Base-by-base conservation (phyloP, 176 grass and related monocot genomes). In the Chrysopogon serrulatus region DNA sequence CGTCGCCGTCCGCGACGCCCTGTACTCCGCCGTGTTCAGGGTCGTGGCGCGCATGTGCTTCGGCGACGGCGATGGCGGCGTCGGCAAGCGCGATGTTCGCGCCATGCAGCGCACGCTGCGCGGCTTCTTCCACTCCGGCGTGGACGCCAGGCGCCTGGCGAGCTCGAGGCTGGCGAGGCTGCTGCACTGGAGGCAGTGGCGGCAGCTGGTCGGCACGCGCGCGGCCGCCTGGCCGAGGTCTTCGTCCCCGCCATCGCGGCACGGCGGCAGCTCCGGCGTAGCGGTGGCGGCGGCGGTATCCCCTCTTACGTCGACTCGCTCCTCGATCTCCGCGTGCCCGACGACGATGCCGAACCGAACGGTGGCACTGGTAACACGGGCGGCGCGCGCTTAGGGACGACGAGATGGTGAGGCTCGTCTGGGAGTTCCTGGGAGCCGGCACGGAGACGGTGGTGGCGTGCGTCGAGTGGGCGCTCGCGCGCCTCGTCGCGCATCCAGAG, bases 181-280 rank as follows among this genome's bases (percentile, higher is more conserved):
- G 1, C 0, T n/a, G 19, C 51, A 27, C 5, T 39, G 74, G 74
- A 16, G 10, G 14, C 32, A 8, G 33, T 57, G 73, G 49, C 32
- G 47, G 0, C 2, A 23, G 3, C 24, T 44, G 0, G 18, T 19
- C 9, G 15, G 4, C 16, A 8, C 40, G 16, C 11, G n/a, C n/a
- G 8, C 6, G 9, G 6, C 11, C 10, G 45, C 35, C 68, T 31
- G 0, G 6, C 9, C 6, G 36, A 54, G 17, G 4, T 61, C 5
- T 44, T 61, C 37, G 5, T 14, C 15, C 48, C 79, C 1, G 5
- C 31, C 5, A 17, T 82, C 4, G 45, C 9, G 8, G 30, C 16
- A 0, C 12, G 68, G 23, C 11, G 30, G 10, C 26, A 2, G 1
- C 1, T 12, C 3, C 0, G 11, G 3, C 1, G 16, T 16, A 5